phyloP scores from a whole-genome alignment of 192 early-diverging fungal genomes.

The Dissophora ornata region DNA sequence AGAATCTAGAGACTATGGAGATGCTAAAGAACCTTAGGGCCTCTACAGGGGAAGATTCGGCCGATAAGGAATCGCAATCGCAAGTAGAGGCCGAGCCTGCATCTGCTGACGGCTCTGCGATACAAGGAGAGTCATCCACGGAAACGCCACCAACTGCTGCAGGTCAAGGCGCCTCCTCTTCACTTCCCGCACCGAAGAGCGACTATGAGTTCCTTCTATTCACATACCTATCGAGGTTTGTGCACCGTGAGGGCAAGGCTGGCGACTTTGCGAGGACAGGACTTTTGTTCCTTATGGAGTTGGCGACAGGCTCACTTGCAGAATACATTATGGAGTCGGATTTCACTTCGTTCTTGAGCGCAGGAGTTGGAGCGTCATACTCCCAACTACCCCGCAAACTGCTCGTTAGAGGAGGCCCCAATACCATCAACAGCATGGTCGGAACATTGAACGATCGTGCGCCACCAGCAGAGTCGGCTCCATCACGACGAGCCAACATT shows the following conservation, averaged over 20 bases:
- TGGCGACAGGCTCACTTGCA: slow-evolving; percentile 79
- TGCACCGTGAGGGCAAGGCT: slow-evolving; percentile 88
- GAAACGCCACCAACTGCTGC: slow-evolving; percentile 12
- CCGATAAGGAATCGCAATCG: slow-evolving; percentile 4
- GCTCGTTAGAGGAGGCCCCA: slow-evolving; percentile 63
- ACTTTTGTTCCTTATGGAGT: slow-evolving; percentile 85
- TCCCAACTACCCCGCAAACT: slow-evolving; percentile 88
- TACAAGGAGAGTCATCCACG: slow-evolving; percentile 10
- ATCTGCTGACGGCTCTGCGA: slow-evolving; percentile 1
- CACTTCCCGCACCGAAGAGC: slow-evolving; percentile 31
- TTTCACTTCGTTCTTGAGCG: slow-evolving; percentile 84
- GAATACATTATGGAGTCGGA: slow-evolving; percentile 85
- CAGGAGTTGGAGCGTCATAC: slow-evolving; percentile 89
- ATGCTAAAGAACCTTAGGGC: slow-evolving; percentile 27
- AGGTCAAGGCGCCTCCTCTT: slow-evolving; percentile 55
- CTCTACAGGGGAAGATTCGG: neutral
- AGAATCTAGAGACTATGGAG: slow-evolving; percentile 48
- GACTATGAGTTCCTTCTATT: slow-evolving; percentile 89
- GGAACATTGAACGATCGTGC: slow-evolving; percentile 56
- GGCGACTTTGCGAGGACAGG: slow-evolving; percentile 91
- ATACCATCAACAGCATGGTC: slow-evolving; percentile 53
- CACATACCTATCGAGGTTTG: slow-evolving; percentile 87
- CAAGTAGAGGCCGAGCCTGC: slow-evolving; percentile 18
- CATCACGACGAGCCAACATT: slow-evolving; percentile 50
- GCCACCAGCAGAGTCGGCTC: slow-evolving; percentile 43